Evolutionary conservation across 495 filamentous ascomycete species (phyloP).

Genomic region (Penicillium riverlandense): DNA sequence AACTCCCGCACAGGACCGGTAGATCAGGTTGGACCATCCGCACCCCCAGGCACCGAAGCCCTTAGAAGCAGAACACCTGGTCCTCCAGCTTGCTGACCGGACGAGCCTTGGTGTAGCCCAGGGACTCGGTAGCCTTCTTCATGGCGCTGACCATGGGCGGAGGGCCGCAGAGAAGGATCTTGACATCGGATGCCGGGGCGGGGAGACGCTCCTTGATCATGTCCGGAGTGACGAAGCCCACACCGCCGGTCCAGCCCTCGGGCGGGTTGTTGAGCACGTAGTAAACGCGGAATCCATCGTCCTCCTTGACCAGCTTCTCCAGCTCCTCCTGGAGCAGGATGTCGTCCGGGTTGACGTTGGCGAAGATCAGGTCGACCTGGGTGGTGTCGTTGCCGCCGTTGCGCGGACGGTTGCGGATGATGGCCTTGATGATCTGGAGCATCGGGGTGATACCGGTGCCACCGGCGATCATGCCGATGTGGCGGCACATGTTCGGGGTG

Average conservation of each 20-base stretch:
- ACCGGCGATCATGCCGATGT: slow-evolving; percentile 96
- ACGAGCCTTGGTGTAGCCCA: slow-evolving; percentile 85
- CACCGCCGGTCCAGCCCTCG: slow-evolving; percentile 78
- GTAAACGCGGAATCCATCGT: slow-evolving; percentile 74
- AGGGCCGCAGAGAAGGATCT: slow-evolving; percentile 93
- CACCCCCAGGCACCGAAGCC: not conserved
- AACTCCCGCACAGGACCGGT: not conserved
- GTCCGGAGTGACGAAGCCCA: slow-evolving; percentile 88
- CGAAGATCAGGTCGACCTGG: slow-evolving; percentile 88
- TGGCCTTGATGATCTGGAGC: slow-evolving; percentile 89
- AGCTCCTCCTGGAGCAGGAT: slow-evolving; percentile 90
- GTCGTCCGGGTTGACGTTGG: slow-evolving; percentile 89
- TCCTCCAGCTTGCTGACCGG: slow-evolving; percentile 96
- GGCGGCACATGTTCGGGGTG: slow-evolving; percentile 85
- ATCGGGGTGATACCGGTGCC: slow-evolving; percentile 98
- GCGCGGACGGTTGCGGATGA: slow-evolving; percentile 68
- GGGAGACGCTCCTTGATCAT: slow-evolving; percentile 91
- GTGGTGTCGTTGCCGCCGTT: slow-evolving; percentile 71
- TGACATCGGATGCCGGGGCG: slow-evolving; percentile 77
- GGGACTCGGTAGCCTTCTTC: slow-evolving; percentile 86
- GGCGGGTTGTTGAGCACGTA: slow-evolving; percentile 97
- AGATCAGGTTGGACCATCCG: no score
- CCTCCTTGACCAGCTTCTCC: slow-evolving; percentile 66
- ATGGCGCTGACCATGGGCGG: slow-evolving; percentile 95
- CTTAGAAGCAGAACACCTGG: slow-evolving; percentile 96